Evolutionary conservation across 1,139 yeast genomes (phyloP), one percentile per base, ranked within the genome.

Genomic region (Saccharomyces hybrid): DNA sequence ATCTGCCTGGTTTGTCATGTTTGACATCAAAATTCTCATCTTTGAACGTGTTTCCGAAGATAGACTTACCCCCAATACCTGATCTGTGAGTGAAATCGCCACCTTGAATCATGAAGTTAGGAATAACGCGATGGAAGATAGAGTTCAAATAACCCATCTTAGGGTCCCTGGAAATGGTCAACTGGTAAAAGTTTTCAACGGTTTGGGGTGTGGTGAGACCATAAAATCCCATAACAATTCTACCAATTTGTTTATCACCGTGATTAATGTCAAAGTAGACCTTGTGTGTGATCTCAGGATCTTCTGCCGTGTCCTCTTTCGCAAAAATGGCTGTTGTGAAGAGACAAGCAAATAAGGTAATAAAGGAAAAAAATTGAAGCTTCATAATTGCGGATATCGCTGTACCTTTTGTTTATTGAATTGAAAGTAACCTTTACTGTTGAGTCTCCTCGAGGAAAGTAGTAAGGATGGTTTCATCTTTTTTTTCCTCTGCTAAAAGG

Each of bases 41-140:
- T 46, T 78, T 78, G 63, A 84, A 81, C 63, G 79, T 78, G 64
- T 76, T 77, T 55, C 91, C 93, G 72, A 82, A 86, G 70, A 84
- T 84, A 48, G 89, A 82, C 69, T 80, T 80, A 58, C 93, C 93
- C 62, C 93, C 93, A 55, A 82, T 79, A 62, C 88, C 88, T 69
- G 80, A 78, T 63, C 79, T 79, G 68, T 82, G 76, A 69, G 85
- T 82, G 75, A 84, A 82, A 71, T 84, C 88, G 72, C 95, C 95
- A 68, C 91, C 91, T 74, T 86, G 95, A 65, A 86, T 80, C 88
- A 86, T 84, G 73, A 86, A 86, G 57, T 79, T 78, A 54, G 86
- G 82, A 59, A 86, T 86, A 51, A 86, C 85, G 70, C 95, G 76
- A 77, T 86, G 93, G 80, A 86, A 86, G 49, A 79, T 72, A 27